Evolutionary conservation across 805 yeast genomes (phyloP).

Genomic region (Scheffersomyces coipomensis): DNA sequence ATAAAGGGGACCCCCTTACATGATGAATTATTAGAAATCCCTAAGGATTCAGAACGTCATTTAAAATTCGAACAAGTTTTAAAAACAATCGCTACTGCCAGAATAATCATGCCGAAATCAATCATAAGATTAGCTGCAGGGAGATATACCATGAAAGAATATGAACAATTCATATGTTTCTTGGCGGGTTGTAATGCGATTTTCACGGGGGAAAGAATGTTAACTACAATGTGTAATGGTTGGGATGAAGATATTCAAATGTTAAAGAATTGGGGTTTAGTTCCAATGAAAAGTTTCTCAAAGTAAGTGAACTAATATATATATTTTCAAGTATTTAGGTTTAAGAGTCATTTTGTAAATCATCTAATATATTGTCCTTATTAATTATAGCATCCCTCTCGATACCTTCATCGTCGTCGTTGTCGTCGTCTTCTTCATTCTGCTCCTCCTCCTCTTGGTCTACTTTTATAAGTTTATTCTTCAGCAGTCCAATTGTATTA

Average conservation of each 20-base stretch:
- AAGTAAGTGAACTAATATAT: conserved; percentile 3
- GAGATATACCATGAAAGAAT: conserved; percentile 74
- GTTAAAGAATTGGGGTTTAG: conserved; percentile 69
- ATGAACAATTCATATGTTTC: conserved; percentile 72
- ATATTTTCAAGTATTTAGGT: neutral
- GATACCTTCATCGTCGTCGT: conserved; percentile 6
- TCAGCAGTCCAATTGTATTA: conserved; percentile 1
- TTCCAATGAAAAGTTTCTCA: conserved; percentile 50
- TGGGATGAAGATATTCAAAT: conserved; percentile 78
- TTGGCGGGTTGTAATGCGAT: conserved; percentile 79
- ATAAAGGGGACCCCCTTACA: conserved; percentile 78
- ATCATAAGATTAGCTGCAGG: conserved; percentile 80
- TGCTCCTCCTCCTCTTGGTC: neutral
- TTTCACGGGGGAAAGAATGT: conserved; percentile 78
- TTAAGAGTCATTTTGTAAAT: conserved; percentile 3
- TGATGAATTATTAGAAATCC: conserved; percentile 44
- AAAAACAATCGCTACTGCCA: conserved; percentile 73
- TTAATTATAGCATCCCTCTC: conserved; percentile 1
- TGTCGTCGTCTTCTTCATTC: conserved; percentile 2
- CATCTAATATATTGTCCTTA: conserved; percentile 6
- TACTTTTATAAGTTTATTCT: neutral
- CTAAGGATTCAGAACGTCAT: conserved; percentile 33
- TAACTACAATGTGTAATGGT: conserved; percentile 79
- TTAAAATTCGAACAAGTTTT: conserved; percentile 61
- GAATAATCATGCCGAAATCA: conserved; percentile 69